phyloP scores from a whole-genome alignment of 2,329 filamentous ascomycete genomes.

The Fusarium guadeloupense region DNA sequence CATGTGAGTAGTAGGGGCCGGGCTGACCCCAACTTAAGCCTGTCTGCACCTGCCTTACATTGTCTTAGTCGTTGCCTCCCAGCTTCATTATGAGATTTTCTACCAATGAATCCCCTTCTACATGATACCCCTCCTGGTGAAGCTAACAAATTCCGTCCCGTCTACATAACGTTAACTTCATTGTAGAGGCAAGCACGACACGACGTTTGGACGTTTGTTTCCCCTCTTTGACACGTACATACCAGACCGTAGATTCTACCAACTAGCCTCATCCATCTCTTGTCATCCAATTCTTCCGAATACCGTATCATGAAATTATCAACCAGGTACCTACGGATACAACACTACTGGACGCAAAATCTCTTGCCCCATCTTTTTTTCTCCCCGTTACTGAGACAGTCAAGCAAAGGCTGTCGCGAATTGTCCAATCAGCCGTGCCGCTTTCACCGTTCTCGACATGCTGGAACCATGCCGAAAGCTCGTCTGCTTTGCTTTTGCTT shows the following conservation, averaged over 20 bases:
- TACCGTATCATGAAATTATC: background rate
- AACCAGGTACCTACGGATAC: conserved; percentile 1
- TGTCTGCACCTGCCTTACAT: conserved; percentile 34
- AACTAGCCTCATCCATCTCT: background rate
- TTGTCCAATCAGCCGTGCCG: conserved; percentile 39
- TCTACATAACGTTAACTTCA: background rate
- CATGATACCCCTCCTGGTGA: conserved; percentile 23
- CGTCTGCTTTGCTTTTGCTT: conserved; percentile 26
- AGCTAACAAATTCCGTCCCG: conserved; percentile 3
- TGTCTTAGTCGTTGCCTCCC: conserved; percentile 38
- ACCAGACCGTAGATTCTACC: conserved; percentile 10
- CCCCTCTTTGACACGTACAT: conserved; percentile 30
- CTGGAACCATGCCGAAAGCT: conserved; percentile 16
- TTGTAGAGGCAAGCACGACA: conserved; percentile 12
- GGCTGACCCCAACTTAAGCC: conserved; percentile 40
- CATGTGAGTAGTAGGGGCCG: conserved; percentile 59
- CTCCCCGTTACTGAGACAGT: conserved; percentile 20
- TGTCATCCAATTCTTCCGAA: conserved; percentile 18
- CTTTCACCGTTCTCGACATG: conserved; percentile 41
- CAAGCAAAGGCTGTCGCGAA: conserved; percentile 10
- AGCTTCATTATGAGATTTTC: conserved; percentile 37
- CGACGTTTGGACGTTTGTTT: conserved; percentile 18
- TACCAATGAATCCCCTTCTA: conserved; percentile 27
- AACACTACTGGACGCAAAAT: conserved; percentile 2
- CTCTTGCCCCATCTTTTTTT: conserved; percentile 17